Conservation (phyloP, 2,329 filamentous ascomycete species). For the Cladorrhinum sp. region DNA sequence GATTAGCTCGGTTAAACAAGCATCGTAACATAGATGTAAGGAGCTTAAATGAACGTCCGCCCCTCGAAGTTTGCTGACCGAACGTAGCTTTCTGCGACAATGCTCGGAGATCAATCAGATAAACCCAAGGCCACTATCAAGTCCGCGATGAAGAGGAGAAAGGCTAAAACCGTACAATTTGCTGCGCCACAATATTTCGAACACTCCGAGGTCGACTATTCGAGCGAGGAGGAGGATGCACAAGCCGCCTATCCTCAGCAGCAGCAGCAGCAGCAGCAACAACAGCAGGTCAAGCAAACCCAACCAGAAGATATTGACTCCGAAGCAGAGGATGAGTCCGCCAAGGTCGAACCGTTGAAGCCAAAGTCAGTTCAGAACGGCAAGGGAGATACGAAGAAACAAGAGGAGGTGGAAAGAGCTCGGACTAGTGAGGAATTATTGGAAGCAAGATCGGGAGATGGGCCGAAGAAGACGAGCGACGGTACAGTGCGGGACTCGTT, state of each 20-base stretch:
- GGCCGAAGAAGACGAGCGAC: slow-evolving; percentile 67
- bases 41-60: not conserved
- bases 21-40: slow-evolving; percentile 95
- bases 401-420: slow-evolving; percentile 29
- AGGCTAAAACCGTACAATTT: slow-evolving; percentile 84
- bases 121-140: slow-evolving; percentile 82
- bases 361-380: slow-evolving; percentile 41
- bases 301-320: slow-evolving; percentile 33
- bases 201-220: slow-evolving; percentile 83
- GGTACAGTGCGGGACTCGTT: slow-evolving; percentile 91
- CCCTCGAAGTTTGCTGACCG: slow-evolving; percentile 28
- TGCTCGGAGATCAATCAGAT: slow-evolving; percentile 64
- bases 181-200: slow-evolving; percentile 82
- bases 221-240: slow-evolving; percentile 68
- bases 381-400: slow-evolving; percentile 32
- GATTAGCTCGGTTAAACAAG: slow-evolving; percentile 90
- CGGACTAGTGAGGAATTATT: slow-evolving; percentile 67
- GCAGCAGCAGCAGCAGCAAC: slow-evolving; percentile 35
- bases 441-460: slow-evolving; percentile 50
- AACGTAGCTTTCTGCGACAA: slow-evolving; percentile 56
- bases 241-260: slow-evolving; percentile 37
- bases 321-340: slow-evolving; percentile 47
- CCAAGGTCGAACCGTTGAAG: slow-evolving; percentile 55
- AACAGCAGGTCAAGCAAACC: slow-evolving; percentile 26
- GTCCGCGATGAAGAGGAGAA: slow-evolving; percentile 76